A percentile compares a stretch with the other conserved stretches of the same genome.
phyloP scores from a whole-genome alignment of 345 rosid species.

The Euclidium syriacum region DNA sequence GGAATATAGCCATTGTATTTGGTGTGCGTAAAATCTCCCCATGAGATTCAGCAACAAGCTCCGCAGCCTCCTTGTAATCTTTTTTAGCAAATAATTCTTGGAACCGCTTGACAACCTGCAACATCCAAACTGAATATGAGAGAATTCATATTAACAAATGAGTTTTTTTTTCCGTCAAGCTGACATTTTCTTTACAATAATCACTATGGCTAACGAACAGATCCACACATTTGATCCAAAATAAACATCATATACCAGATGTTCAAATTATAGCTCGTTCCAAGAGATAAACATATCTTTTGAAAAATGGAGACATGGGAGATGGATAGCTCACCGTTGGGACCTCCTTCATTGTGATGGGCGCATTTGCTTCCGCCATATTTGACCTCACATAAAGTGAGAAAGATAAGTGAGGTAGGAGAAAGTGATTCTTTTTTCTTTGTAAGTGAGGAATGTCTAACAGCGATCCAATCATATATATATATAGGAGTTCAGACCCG shows the following conservation, averaged over 20 bases:
- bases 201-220: slow-evolving; percentile 2
- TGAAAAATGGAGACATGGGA: slow-evolving; percentile 2
- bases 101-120: slow-evolving; percentile 97
- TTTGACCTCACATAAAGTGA: slow-evolving; percentile 34
- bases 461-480: slow-evolving; percentile 32
- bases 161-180: background rate
- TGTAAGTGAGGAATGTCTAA: slow-evolving; percentile 25
- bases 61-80: slow-evolving; percentile 99
- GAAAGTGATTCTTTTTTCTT: background rate
- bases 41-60: slow-evolving; percentile 99
- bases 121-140: slow-evolving; percentile 22
- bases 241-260: slow-evolving; percentile 56
- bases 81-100: slow-evolving; percentile 98
- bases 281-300: slow-evolving; percentile 10
- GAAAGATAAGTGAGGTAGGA: slow-evolving; percentile 5
- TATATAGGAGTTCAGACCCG: too few relatives aligned
- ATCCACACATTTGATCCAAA: slow-evolving; percentile 14
- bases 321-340: slow-evolving; percentile 51
- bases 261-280: slow-evolving; percentile 45
- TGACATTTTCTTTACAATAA: background rate
- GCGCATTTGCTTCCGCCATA: slow-evolving; percentile 97
- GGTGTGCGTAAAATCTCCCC: slow-evolving; percentile 97
- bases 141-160: background rate
- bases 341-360: slow-evolving; percentile 93
- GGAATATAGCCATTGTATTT: slow-evolving; percentile 96